These are phyloP conservation scores for Emericellopsis cladophorae DNA, from an alignment of 2,329 filamentous ascomycete genomes.

Conservation along the genomic window DNA sequence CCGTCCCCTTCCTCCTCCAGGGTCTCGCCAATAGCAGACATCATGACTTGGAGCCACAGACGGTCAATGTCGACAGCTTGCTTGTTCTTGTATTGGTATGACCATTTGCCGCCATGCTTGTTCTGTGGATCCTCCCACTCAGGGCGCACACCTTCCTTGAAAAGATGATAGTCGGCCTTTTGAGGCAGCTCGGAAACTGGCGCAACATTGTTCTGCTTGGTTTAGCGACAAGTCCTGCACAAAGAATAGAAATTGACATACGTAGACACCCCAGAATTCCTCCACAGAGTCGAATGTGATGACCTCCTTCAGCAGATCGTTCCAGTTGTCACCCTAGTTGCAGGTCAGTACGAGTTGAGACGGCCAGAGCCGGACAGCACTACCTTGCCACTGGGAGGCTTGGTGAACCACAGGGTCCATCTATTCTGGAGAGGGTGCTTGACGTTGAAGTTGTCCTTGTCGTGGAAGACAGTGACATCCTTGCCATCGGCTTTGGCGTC, in stretches of 20 bases:
- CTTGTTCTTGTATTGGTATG: constrained; percentile 96
- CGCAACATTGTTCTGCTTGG: constrained; percentile 92
- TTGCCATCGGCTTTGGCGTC: constrained; percentile 41
- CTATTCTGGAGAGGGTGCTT: constrained; percentile 96
- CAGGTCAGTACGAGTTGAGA: constrained; percentile 8
- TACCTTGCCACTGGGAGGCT: constrained; percentile 92
- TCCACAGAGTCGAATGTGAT: constrained; percentile 98
- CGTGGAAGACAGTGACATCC: constrained; percentile 89
- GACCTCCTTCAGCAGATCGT: constrained; percentile 93
- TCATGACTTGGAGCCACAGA: constrained; percentile 94
- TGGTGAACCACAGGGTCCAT: constrained; percentile 99
- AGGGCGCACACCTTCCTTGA: constrained; percentile 92
- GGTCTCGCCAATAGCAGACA: constrained; percentile 92
- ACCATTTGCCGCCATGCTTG: constrained; percentile 99
- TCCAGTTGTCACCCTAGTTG: constrained; percentile 91
- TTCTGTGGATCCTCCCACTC: constrained; percentile 99
- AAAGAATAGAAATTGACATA: constrained; percentile 37
- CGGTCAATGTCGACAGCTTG: constrained; percentile 83
- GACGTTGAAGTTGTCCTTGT: constrained; percentile 98
- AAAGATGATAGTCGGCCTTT: constrained; percentile 98
- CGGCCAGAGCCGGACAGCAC: constrained; percentile 9
- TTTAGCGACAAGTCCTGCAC: neutral
- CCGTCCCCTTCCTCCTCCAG: constrained; percentile 90
- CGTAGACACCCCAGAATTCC: constrained; percentile 99
- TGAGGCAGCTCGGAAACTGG: constrained; percentile 88